These are phyloP conservation scores for Coemansia sp. DNA, from an alignment of 192 early-diverging fungal genomes.

Conservation along the genomic window DNA sequence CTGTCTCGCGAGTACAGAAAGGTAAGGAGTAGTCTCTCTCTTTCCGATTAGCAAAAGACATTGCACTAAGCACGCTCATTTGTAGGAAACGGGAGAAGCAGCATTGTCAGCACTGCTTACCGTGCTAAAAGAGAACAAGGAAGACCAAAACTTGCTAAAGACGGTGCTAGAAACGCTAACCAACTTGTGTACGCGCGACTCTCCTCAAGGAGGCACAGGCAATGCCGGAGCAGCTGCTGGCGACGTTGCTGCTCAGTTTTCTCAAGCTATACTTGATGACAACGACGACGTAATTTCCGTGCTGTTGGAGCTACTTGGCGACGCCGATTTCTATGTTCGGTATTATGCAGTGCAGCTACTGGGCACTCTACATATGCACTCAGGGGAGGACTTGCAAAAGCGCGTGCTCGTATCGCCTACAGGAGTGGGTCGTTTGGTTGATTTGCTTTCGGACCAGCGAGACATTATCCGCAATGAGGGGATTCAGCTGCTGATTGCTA, in stretches of 20 bases:
- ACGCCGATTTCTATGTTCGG: conserved; percentile 93
- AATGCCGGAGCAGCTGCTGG: conserved; percentile 10
- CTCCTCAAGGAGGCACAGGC: conserved; percentile 14
- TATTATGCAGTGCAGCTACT: conserved; percentile 88
- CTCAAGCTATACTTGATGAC: conserved; percentile 38
- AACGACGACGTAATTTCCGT: conserved; percentile 67
- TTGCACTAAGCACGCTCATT: neutral
- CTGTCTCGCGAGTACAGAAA: conserved; percentile 74
- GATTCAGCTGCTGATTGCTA: conserved; percentile 81
- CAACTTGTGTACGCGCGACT: conserved; percentile 55
- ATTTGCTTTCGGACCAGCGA: conserved; percentile 86
- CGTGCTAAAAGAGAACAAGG: conserved; percentile 72
- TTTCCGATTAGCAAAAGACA: too few species aligned
- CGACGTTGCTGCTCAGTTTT: conserved; percentile 32
- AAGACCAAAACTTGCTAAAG: conserved; percentile 85
- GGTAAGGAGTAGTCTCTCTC: conserved; percentile 31
- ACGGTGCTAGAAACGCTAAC: conserved; percentile 86
- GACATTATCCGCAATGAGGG: conserved; percentile 98
- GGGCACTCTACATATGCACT: conserved; percentile 62
- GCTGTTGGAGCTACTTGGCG: conserved; percentile 83
- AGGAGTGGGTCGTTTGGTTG: conserved; percentile 84
- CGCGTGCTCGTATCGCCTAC: conserved; percentile 83
- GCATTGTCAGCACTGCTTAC: conserved; percentile 72
- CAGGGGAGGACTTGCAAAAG: conserved; percentile 65
- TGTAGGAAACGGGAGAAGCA: conserved; percentile 82